Percentiles rank a stretch among this genome's conserved stretches.
phyloP scores from a whole-genome alignment of 768 basidiomycete species.

The Mycena vulgaris region DNA sequence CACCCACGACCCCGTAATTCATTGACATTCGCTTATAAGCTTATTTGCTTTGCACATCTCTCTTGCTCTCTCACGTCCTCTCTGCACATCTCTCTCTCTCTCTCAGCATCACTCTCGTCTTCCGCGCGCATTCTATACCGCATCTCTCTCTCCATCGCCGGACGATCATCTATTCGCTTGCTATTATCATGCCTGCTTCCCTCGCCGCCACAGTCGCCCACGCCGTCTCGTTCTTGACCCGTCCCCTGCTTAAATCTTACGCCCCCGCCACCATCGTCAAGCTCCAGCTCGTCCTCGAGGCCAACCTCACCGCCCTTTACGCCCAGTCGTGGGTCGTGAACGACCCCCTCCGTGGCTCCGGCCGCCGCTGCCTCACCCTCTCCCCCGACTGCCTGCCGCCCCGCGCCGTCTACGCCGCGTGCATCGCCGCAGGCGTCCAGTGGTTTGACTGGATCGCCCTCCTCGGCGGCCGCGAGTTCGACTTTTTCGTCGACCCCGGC shows the following conservation, averaged over 20 bases:
- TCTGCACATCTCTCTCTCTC: background rate
- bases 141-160: slow-evolving; percentile 65
- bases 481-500: slow-evolving; percentile 87
- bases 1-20: slow-evolving; percentile 30
- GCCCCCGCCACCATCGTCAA: slow-evolving; percentile 75
- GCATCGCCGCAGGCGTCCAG: slow-evolving; percentile 77
- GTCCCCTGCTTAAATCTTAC: slow-evolving; percentile 71
- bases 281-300: slow-evolving; percentile 80
- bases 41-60: slow-evolving; percentile 28
- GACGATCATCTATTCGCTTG: slow-evolving; percentile 62
- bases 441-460: slow-evolving; percentile 87
- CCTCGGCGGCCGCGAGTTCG: slow-evolving; percentile 80
- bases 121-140: slow-evolving; percentile 52
- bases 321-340: slow-evolving; percentile 75
- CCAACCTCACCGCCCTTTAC: slow-evolving; percentile 80
- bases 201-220: slow-evolving; percentile 82
- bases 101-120: slow-evolving; percentile 34
- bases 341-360: slow-evolving; percentile 78
- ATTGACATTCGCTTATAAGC: slow-evolving; percentile 14
- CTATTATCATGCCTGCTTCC: slow-evolving; percentile 59
- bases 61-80: slow-evolving; percentile 29
- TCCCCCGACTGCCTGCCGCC: slow-evolving; percentile 81
- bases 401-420: slow-evolving; percentile 79
- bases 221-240: slow-evolving; percentile 81
- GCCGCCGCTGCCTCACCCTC: slow-evolving; percentile 81